Percentiles rank a stretch among this genome's conserved stretches.
Conservation (phyloP, 2,329 filamentous ascomycete species). For the Dryadomyces quercivorus region DNA sequence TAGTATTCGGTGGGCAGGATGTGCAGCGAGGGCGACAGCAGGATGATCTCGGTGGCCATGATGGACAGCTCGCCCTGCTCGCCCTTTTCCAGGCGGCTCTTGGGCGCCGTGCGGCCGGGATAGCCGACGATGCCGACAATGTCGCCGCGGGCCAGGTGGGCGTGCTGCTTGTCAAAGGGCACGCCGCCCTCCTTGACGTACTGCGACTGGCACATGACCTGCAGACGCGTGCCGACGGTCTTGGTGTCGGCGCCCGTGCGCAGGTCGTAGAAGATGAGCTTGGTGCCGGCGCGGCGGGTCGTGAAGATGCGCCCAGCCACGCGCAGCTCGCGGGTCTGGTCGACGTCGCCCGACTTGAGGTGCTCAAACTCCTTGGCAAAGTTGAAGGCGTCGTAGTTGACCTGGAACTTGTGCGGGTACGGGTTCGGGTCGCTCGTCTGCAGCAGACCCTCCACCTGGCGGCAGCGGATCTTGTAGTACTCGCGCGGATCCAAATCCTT, state of each 20-base stretch:
- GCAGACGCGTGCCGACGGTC: slow-evolving; percentile 63
- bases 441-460: slow-evolving; percentile 62
- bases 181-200: slow-evolving; percentile 48
- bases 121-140: slow-evolving; percentile 81
- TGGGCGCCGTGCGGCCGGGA: slow-evolving; percentile 75
- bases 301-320: slow-evolving; percentile 83
- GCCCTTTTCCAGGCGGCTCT: slow-evolving; percentile 68
- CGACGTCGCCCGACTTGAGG: slow-evolving; percentile 79
- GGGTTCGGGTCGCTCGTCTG: slow-evolving; percentile 60
- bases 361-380: slow-evolving; percentile 67
- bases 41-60: slow-evolving; percentile 74
- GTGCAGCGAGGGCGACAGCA: slow-evolving; percentile 85
- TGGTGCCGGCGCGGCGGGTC: slow-evolving; percentile 68
- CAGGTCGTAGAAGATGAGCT: slow-evolving; percentile 87
- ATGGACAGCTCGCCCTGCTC: slow-evolving; percentile 87
- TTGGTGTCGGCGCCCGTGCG: slow-evolving; percentile 39
- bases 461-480: slow-evolving; percentile 93
- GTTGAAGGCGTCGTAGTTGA: slow-evolving; percentile 69
- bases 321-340: slow-evolving; percentile 61
- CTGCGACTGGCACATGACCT: slow-evolving; percentile 86
- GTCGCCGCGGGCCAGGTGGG: slow-evolving; percentile 80
- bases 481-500: slow-evolving; percentile 46
- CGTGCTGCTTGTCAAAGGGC: slow-evolving; percentile 74
- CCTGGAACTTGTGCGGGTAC: slow-evolving; percentile 89
- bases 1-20: slow-evolving; percentile 83